phyloP scores from a whole-genome alignment of 2,329 filamentous ascomycete genomes.

The Raffaelea arxii region DNA sequence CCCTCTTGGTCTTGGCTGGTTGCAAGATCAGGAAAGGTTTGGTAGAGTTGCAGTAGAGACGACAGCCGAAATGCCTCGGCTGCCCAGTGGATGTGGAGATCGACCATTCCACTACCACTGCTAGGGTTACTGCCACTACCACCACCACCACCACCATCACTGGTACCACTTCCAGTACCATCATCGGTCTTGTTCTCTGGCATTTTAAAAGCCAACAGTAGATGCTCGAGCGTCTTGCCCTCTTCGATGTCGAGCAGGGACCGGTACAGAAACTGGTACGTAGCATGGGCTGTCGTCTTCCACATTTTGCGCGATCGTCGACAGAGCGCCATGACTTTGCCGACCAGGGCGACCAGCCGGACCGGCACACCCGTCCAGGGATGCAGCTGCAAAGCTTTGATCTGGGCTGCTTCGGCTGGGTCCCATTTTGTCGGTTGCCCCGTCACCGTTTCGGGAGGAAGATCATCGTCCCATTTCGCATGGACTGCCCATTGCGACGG shows the following conservation, averaged over 20 bases:
- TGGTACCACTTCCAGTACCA: too few relatives aligned
- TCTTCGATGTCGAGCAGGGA: slow-evolving; percentile 21
- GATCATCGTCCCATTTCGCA: too few relatives aligned
- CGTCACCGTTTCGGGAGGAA: too few relatives aligned
- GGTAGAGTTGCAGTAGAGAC: slow-evolving; percentile 28
- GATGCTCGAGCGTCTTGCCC: slow-evolving; percentile 24
- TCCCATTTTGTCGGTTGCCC: too few relatives aligned
- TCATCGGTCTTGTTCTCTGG: background rate
- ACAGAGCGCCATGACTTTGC: slow-evolving; percentile 25
- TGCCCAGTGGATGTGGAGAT: slow-evolving; percentile 21
- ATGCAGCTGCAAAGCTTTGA: slow-evolving; percentile 16
- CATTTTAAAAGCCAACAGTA: slow-evolving; percentile 21
- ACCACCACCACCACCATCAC: too few relatives aligned
- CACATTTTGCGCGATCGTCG: slow-evolving; percentile 21
- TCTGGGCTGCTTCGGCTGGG: too few relatives aligned
- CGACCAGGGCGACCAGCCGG: slow-evolving; percentile 21
- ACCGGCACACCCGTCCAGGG: slow-evolving; percentile 29
- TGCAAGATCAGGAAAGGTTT: slow-evolving; percentile 20
- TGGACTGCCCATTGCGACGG: too few relatives aligned
- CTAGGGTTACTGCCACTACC: slow-evolving; percentile 11
- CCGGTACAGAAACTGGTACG: slow-evolving; percentile 15
- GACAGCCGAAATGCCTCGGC: slow-evolving; percentile 28
- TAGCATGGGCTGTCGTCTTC: slow-evolving; percentile 14
- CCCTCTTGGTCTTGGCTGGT: background rate
- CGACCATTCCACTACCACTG: slow-evolving; percentile 19